These are phyloP conservation scores for Boletus insuetus DNA, from an alignment of 768 basidiomycete genomes.

Conservation along the genomic window DNA sequence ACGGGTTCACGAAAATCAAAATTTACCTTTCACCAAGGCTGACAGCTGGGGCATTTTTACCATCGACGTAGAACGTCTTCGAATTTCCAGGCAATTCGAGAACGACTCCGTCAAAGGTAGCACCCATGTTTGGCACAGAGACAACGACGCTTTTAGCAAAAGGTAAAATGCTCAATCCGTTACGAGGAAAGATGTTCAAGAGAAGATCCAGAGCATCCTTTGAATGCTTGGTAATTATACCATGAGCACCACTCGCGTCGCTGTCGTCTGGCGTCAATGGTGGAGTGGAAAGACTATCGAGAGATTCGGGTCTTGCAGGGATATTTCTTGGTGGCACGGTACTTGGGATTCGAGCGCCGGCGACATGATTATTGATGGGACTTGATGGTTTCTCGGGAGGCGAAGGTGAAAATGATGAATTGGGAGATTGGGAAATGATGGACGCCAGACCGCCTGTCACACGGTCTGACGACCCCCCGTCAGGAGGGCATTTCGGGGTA, in stretches of 20 bases:
- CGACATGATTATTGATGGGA: constrained; percentile 16
- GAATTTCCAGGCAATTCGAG: constrained; percentile 67
- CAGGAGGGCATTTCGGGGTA: constrained; percentile 90
- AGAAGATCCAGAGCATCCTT: constrained; percentile 76
- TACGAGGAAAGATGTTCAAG: constrained; percentile 72
- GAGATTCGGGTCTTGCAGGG: constrained; percentile 38
- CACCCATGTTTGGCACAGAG: constrained; percentile 63
- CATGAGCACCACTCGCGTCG: constrained; percentile 41
- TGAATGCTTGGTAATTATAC: constrained; percentile 43
- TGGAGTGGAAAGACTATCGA: constrained; percentile 57
- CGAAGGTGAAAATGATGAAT: constrained; percentile 32
- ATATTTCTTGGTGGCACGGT: constrained; percentile 42
- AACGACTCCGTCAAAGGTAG: constrained; percentile 74
- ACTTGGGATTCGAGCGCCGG: constrained; percentile 25
- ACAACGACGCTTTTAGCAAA: constrained; percentile 74
- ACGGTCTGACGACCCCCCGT: constrained; percentile 92
- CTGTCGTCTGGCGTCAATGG: constrained; percentile 76
- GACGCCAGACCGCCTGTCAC: constrained; percentile 92
- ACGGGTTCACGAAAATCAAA: constrained; percentile 1
- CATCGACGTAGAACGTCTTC: constrained; percentile 82
- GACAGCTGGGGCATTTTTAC: constrained; percentile 76
- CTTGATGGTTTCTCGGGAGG: constrained; percentile 20
- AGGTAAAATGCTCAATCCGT: constrained; percentile 66
- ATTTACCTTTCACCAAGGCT: constrained; percentile 79
- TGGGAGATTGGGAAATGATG: constrained; percentile 45